Conservation (phyloP, 2,329 filamentous ascomycete species). For the Dryadomyces quercivorus region DNA sequence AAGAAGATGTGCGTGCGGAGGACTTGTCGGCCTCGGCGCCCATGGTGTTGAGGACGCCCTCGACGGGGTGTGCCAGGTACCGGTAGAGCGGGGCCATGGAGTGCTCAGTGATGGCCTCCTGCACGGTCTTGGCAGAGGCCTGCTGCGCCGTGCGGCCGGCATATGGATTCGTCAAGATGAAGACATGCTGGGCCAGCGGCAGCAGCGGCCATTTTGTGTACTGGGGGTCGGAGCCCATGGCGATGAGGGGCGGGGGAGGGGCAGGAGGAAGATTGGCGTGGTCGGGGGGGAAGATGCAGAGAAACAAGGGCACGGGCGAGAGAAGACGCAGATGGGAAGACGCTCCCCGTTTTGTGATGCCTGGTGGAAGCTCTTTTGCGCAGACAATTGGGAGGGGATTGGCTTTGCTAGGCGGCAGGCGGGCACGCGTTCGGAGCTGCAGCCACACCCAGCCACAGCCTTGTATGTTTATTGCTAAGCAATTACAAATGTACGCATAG, state of each 20-base stretch:
- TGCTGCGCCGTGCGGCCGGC: constrained; percentile 55
- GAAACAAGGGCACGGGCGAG: neutral
- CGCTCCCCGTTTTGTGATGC: neutral
- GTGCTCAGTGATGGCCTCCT: constrained; percentile 71
- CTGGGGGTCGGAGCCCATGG: constrained; percentile 70
- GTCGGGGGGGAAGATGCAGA: neutral
- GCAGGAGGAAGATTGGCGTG: neutral
- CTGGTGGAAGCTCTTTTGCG: neutral
- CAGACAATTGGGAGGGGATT: neutral
- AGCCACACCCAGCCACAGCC: neutral
- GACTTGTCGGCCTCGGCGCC: neutral
- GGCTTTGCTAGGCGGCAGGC: constrained; percentile 12
- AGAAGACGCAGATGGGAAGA: neutral
- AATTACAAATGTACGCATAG: neutral
- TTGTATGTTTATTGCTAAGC: neutral
- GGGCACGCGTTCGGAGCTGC: constrained; percentile 12
- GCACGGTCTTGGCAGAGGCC: constrained; percentile 57
- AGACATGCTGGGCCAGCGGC: constrained; percentile 73
- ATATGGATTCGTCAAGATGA: constrained; percentile 72
- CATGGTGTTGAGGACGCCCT: constrained; percentile 67
- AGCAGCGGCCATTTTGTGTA: constrained; percentile 78
- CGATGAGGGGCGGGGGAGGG: neutral
- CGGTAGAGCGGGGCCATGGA: constrained; percentile 84
- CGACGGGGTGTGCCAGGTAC: constrained; percentile 68
- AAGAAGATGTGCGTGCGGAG: neutral